phyloP scores from a whole-genome alignment of 331 rosid genomes.

The Acacia concinna region DNA sequence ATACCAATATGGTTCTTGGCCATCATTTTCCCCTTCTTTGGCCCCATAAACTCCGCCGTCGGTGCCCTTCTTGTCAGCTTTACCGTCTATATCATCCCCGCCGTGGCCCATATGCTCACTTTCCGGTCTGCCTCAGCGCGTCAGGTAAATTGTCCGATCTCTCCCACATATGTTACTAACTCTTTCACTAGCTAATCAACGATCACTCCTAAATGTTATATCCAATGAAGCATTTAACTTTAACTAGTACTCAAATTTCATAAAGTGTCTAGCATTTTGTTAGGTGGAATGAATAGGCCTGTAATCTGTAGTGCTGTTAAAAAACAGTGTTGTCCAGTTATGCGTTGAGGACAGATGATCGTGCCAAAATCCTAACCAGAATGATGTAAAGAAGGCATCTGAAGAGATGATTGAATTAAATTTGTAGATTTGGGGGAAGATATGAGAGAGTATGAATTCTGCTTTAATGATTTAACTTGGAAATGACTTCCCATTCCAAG shows the following conservation, averaged over 20 bases:
- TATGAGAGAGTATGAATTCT: constrained; percentile 36
- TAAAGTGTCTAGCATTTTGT: neutral
- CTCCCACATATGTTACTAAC: constrained; percentile 14
- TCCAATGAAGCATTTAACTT: neutral
- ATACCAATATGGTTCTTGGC: constrained; percentile 96
- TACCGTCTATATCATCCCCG: constrained; percentile 92
- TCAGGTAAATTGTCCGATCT: constrained; percentile 60
- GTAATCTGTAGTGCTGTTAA: neutral
- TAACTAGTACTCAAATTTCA: neutral
- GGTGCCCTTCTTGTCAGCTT: constrained; percentile 96
- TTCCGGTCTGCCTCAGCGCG: constrained; percentile 80
- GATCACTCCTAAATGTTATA: neutral
- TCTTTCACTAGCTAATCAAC: neutral
- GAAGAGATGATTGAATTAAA: neutral
- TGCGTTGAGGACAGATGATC: neutral
- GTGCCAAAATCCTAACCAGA: neutral
- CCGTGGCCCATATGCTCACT: constrained; percentile 88
- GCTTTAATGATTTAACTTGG: constrained; percentile 45
- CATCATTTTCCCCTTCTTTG: constrained; percentile 92
- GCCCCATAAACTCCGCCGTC: constrained; percentile 95
- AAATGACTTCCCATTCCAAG: constrained; percentile 52
- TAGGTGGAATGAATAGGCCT: neutral
- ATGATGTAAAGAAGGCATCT: neutral
- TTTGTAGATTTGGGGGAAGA: constrained; percentile 16
- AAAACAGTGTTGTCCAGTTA: constrained; percentile 8